A percentile compares a stretch with the other conserved stretches of the same genome.
Conservation (phyloP, 345 rosid genomes). For the Melaleuca alternifolia region DNA sequence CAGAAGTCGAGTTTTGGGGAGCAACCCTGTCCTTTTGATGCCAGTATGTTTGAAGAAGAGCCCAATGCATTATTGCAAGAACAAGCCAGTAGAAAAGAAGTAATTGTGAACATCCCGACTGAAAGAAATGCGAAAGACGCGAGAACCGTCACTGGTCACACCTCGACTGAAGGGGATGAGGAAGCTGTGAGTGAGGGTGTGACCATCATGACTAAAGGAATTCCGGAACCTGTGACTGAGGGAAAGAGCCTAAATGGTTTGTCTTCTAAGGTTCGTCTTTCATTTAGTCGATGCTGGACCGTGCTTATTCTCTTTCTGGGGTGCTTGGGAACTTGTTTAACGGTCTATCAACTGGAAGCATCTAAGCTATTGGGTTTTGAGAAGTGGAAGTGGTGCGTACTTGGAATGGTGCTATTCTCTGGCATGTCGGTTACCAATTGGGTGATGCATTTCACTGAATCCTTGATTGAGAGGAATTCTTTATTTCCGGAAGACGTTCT, state of each 20-base stretch:
- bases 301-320: conserved; percentile 23
- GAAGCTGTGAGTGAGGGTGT: too few relatives aligned
- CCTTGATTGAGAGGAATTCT: conserved; percentile 68
- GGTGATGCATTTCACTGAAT: conserved; percentile 65
- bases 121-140: conserved; percentile 20
- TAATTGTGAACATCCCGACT: conserved; percentile 37
- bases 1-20: conserved; percentile 79
- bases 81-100: conserved; percentile 32
- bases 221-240: too few relatives aligned
- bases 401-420: conserved; percentile 61
- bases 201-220: too few relatives aligned
- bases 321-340: conserved; percentile 51
- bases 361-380: conserved; percentile 40
- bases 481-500: conserved; percentile 63
- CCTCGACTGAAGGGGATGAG: conserved; percentile 49
- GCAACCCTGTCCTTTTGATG: conserved; percentile 29
- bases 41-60: conserved; percentile 24
- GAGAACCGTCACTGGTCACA: too few relatives aligned
- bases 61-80: conserved; percentile 15
- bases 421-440: conserved; percentile 65
- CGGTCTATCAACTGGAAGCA: conserved; percentile 18
- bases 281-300: too few relatives aligned
- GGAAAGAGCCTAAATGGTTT: too few relatives aligned
- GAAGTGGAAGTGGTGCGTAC: conserved; percentile 80
- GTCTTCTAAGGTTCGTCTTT: too few relatives aligned